Evolutionary conservation across 1,139 yeast genomes (phyloP).

Genomic region (Candida tetrigidarum): DNA sequence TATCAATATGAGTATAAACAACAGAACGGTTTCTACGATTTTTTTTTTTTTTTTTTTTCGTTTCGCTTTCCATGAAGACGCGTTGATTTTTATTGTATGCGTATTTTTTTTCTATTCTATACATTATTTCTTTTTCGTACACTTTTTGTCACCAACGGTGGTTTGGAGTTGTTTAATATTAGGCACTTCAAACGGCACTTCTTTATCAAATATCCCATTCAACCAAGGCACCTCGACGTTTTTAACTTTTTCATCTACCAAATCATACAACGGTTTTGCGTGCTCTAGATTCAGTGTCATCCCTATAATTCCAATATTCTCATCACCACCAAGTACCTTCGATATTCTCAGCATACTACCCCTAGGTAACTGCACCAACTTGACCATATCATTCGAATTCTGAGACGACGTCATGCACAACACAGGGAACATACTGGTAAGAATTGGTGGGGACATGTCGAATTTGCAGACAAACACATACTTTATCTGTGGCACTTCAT

Average conservation of each 20-base stretch:
- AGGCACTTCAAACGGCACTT: constrained; percentile 29
- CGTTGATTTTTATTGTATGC: too few relatives aligned
- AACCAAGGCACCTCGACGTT: constrained; percentile 54
- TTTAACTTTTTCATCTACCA: constrained; percentile 34
- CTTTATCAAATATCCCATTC: constrained; percentile 29
- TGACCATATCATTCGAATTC: constrained; percentile 34
- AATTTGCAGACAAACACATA: constrained; percentile 58
- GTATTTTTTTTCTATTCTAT: too few relatives aligned
- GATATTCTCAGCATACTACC: constrained; percentile 46
- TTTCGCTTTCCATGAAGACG: not conserved
- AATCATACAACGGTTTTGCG: constrained; percentile 32
- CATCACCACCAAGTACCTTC: constrained; percentile 29
- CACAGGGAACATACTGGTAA: constrained; percentile 57
- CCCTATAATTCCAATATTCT: constrained; percentile 35
- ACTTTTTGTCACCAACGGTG: constrained; percentile 33
- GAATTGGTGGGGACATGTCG: constrained; percentile 53
- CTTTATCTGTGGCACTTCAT: constrained; percentile 23
- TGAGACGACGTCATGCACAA: constrained; percentile 50
- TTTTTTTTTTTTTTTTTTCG: constrained; percentile 8
- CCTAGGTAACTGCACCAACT: constrained; percentile 57
- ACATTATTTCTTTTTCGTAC: too few relatives aligned
- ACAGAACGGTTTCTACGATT: too few relatives aligned
- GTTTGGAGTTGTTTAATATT: constrained; percentile 44
- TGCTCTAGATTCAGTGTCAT: constrained; percentile 25
- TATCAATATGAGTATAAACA: too few relatives aligned